These are phyloP conservation scores for Chlorella sp. DNA, from an alignment of 139 green algal genomes.

Conservation along the genomic window DNA sequence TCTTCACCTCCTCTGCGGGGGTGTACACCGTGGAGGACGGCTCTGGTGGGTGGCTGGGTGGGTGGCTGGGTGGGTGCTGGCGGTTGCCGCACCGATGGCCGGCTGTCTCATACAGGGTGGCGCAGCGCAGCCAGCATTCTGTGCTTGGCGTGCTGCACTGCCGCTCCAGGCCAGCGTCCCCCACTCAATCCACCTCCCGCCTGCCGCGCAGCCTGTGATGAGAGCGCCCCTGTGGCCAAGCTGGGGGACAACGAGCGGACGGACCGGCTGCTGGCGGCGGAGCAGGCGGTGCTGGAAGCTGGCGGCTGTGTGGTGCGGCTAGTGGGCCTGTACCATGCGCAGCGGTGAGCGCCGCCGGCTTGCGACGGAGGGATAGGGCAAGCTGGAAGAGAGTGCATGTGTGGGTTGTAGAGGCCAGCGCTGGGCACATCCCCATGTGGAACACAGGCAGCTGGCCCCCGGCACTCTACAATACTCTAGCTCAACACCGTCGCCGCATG, in stretches of 20 bases:
- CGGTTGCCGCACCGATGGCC: too few relatives aligned
- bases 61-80: too few relatives aligned
- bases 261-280: constrained; percentile 84
- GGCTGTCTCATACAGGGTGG: too few relatives aligned
- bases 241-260: constrained; percentile 69
- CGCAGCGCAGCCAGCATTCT: too few relatives aligned
- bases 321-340: constrained; percentile 93
- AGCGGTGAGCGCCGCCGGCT: constrained; percentile 44
- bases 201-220: constrained; percentile 13
- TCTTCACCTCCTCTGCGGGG: constrained; percentile 92
- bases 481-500: not conserved
- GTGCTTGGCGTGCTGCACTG: too few relatives aligned
- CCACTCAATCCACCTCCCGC: not conserved
- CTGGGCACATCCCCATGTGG: too few relatives aligned
- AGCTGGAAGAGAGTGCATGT: not conserved
- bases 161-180: too few relatives aligned
- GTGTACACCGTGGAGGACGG: constrained; percentile 85
- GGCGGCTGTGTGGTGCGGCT: constrained; percentile 92
- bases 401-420: too few relatives aligned
- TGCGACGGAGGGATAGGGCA: not conserved
- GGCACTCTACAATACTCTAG: not conserved
- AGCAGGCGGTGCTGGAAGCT: constrained; percentile 77
- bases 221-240: constrained; percentile 16
- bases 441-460: not conserved
- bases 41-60: not conserved